These are phyloP conservation scores for Stenocarpella maydis DNA, from an alignment of 2,329 filamentous ascomycete genomes.

Conservation along the genomic window DNA sequence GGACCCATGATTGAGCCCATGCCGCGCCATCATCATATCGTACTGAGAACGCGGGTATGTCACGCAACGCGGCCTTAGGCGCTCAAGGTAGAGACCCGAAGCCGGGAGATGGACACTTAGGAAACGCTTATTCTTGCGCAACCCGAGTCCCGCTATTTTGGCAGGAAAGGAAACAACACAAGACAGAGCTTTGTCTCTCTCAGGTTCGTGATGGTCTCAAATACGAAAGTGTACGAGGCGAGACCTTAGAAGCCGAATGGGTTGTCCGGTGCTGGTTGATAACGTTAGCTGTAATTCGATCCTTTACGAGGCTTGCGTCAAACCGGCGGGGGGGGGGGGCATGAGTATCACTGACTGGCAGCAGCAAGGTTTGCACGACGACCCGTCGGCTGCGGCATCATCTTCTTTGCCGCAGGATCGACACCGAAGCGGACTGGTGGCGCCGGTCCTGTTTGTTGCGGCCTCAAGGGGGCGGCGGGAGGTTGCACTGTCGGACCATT, in stretches of 20 bases:
- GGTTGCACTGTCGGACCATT: slow-evolving; percentile 63
- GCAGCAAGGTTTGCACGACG: slow-evolving; percentile 88
- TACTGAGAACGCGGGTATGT: neutral
- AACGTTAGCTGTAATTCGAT: slow-evolving; percentile 35
- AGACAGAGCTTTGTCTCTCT: neutral
- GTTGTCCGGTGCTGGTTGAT: slow-evolving; percentile 57
- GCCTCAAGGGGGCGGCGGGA: slow-evolving; percentile 68
- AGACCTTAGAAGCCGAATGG: slow-evolving; percentile 59
- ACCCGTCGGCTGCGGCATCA: slow-evolving; percentile 87
- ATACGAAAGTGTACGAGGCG: neutral
- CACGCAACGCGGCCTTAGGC: neutral
- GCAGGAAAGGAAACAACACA: neutral
- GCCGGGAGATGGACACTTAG: neutral
- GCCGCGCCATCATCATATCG: neutral
- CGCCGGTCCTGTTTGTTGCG: slow-evolving; percentile 85
- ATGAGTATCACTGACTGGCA: slow-evolving; percentile 81
- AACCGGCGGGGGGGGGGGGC: too few relatives aligned
- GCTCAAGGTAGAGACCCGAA: neutral
- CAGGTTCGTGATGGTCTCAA: neutral
- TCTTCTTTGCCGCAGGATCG: slow-evolving; percentile 73
- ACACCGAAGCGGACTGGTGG: slow-evolving; percentile 92
- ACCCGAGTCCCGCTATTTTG: neutral
- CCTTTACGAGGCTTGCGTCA: neutral
- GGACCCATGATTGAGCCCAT: neutral
- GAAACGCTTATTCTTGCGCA: neutral